Percentiles rank a stretch among this genome's conserved stretches.
Evolutionary conservation across 495 filamentous ascomycete species (phyloP).

Genomic region (Halenospora varia): DNA sequence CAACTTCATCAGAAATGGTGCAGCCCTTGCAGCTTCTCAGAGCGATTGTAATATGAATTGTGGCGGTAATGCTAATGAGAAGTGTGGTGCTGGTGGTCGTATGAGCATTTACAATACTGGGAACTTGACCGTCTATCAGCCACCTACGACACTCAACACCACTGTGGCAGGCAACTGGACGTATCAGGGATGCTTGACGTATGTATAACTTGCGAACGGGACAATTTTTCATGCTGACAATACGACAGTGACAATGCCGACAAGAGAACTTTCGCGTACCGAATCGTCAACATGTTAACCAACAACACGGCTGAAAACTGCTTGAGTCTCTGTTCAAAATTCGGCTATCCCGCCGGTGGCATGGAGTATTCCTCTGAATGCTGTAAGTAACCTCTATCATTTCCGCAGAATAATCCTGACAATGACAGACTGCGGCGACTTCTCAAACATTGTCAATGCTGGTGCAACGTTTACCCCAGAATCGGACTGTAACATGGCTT

Average conservation of each 20-base stretch:
- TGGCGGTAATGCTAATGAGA: constrained; percentile 47
- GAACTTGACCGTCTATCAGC: background rate
- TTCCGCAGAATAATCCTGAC: background rate
- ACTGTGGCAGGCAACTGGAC: constrained; percentile 11
- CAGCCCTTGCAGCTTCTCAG: constrained; percentile 39
- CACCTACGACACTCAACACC: constrained; percentile 1
- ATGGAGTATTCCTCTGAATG: constrained; percentile 41
- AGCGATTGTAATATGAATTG: constrained; percentile 52
- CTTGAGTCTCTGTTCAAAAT: constrained; percentile 33
- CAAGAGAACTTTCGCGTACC: constrained; percentile 15
- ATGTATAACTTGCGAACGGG: no score
- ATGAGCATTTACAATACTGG: constrained; percentile 26
- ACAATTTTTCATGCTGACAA: no score
- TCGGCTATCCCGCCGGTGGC: constrained; percentile 37
- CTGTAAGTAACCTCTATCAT: constrained; percentile 19
- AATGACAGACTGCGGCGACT: background rate
- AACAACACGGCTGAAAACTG: constrained; percentile 32
- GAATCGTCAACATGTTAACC: background rate
- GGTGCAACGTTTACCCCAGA: constrained; percentile 44
- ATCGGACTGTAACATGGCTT: constrained; percentile 49
- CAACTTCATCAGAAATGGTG: background rate
- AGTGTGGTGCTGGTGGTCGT: constrained; percentile 51
- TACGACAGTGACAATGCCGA: no score
- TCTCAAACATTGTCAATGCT: no score
- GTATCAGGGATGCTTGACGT: constrained; percentile 7